phyloP scores from a whole-genome alignment of 2,329 filamentous ascomycete species.

The Fusarium oligoseptatum region DNA sequence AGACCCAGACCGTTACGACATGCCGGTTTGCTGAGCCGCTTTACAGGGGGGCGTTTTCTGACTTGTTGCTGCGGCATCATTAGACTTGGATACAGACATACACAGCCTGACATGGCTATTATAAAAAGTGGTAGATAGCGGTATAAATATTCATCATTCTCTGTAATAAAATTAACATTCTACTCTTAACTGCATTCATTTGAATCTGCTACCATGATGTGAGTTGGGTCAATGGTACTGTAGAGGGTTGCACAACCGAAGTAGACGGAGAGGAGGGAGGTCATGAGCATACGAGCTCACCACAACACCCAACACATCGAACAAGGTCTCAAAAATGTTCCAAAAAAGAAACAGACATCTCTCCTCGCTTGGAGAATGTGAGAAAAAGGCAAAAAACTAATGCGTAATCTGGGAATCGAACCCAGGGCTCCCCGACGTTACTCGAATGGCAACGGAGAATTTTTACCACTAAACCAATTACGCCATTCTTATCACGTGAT shows the following conservation, averaged over 20 bases:
- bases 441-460: background rate
- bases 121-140: conserved; percentile 28
- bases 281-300: background rate
- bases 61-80: conserved; percentile 1
- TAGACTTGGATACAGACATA: conserved; percentile 41
- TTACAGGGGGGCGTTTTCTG: conserved; percentile 38
- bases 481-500: background rate
- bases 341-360: background rate
- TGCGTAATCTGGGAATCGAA: conserved; percentile 1
- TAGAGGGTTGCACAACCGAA: background rate
- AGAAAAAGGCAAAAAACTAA: background rate
- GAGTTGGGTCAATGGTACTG: background rate
- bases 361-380: background rate
- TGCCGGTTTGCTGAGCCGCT: conserved; percentile 17
- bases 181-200: background rate
- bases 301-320: background rate
- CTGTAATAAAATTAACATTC: background rate
- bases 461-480: conserved; percentile 2
- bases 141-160: conserved; percentile 10
- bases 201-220: background rate
- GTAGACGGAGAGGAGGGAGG: background rate
- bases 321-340: background rate
- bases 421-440: background rate
- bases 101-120: conserved; percentile 16
- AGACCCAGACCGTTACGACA: conserved; percentile 29